Evolutionary conservation across 768 basidiomycete species (phyloP), one percentile per base, ranked within the genome.

Genomic region (Sistotremastrum niveocremeum): DNA sequence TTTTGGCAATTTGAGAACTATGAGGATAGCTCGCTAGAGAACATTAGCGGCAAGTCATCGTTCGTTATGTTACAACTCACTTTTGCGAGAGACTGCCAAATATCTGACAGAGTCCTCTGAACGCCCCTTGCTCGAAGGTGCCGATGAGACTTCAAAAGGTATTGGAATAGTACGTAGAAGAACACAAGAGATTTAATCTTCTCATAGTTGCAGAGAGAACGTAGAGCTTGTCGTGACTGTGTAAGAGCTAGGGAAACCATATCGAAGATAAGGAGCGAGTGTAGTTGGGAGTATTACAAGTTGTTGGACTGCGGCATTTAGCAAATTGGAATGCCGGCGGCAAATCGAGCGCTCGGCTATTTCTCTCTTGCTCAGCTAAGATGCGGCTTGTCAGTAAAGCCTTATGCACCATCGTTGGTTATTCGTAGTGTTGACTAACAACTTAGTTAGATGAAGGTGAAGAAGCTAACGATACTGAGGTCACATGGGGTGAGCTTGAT

Each of bases 391-490:
- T 78, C 55, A 47, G 62, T 12, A 29, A 42, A 42, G n/a, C 34
- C 20, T 30, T 8, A 6, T 46, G 39, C 11, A 2, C 43, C 28
- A 10, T 29, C 10, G 31, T 7, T 29, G 38, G 20, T 8, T 10
- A 12, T n/a, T 11, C 29, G 9, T 7, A 11, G 3, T 34, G 28
- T 7, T 20, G 29, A 37, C 30, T 32, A 37, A n/a, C 7, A n/a
- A 5, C 33, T 46, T 56, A 86, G 84, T 66, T 88, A 53, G 73
- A 78, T 54, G 77, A 78, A 47, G 77, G 84, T 54, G 84, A 88
- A 47, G 87, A 88, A 62, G 71, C 64, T 44, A 80, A 84, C 42
- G 80, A 84, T 49, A 69, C 71, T 11, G 84, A 89, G 59, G 86
- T 90, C 42, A 85, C 84, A 34, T 88, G 85, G 86, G 86, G 86